Conservation (phyloP, 2,329 filamentous ascomycete species). For the Penicillium capsulatum region DNA sequence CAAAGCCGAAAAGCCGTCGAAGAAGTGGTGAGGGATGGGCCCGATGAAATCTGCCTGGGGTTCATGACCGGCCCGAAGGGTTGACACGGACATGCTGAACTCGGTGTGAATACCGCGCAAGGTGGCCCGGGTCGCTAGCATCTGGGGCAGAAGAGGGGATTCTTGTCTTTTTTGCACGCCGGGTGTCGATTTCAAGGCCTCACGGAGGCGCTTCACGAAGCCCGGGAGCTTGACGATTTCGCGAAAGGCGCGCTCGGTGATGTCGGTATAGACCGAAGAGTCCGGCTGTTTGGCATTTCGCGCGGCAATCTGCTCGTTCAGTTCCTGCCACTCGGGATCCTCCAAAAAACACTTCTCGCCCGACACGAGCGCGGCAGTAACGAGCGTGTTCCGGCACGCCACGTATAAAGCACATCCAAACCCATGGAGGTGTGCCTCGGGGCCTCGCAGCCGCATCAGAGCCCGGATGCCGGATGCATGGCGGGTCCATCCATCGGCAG, state of each 20-base stretch:
- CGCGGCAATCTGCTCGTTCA: constrained; percentile 27
- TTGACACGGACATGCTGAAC: constrained; percentile 17
- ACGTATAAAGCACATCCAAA: too few relatives aligned
- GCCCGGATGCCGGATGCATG: constrained; percentile 35
- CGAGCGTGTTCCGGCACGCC: constrained; percentile 34
- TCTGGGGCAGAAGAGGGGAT: constrained; percentile 14
- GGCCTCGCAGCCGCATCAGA: constrained; percentile 26
- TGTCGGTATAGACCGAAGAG: constrained; percentile 29
- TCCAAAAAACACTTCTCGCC: constrained; percentile 35
- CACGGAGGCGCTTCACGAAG: constrained; percentile 17
- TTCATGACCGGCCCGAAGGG: constrained; percentile 15
- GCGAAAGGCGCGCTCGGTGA: constrained; percentile 28
- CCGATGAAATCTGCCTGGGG: constrained; percentile 18
- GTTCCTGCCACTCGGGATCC: constrained; percentile 32
- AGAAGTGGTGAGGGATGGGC: constrained; percentile 20
- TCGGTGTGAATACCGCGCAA: constrained; percentile 26
- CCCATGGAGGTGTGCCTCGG: too few relatives aligned
- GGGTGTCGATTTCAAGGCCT: constrained; percentile 8
- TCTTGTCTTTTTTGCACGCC: constrained; percentile 10
- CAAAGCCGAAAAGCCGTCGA: constrained; percentile 18
- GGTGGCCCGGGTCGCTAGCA: constrained; percentile 19
- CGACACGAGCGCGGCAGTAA: constrained; percentile 32
- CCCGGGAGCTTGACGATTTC: constrained; percentile 29
- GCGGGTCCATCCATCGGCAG: constrained; percentile 35
- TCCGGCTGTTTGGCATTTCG: constrained; percentile 27